phyloP scores from a whole-genome alignment of 2,329 filamentous ascomycete genomes.

The Penicillium concentricum region DNA sequence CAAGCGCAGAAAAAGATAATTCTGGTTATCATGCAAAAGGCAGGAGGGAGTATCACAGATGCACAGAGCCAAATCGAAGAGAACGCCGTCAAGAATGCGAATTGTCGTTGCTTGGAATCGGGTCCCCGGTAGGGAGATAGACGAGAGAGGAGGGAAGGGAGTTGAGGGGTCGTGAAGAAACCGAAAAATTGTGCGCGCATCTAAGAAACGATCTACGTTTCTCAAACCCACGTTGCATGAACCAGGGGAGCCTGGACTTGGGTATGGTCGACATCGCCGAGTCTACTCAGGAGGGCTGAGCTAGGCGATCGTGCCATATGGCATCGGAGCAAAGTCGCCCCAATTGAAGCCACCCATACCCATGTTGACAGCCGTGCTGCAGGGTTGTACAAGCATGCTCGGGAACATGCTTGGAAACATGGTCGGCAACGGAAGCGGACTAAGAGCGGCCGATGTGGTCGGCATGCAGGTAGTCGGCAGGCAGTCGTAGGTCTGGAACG shows the following conservation, averaged over 20 bases:
- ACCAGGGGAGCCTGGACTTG: conserved; percentile 8
- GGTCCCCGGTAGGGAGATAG: conserved; percentile 15
- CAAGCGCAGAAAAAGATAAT: conserved; percentile 36
- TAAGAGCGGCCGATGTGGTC: conserved; percentile 69
- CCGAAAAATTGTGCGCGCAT: not conserved
- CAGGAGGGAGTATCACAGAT: conserved; percentile 42
- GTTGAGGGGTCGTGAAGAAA: not conserved
- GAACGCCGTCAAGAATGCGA: conserved; percentile 51
- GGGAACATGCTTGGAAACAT: conserved; percentile 54
- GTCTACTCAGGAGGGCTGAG: conserved; percentile 32
- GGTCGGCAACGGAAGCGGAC: conserved; percentile 78
- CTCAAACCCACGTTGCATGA: not conserved
- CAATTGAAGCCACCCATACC: conserved; percentile 74
- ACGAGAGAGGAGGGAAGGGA: not conserved
- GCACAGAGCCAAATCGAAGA: conserved; percentile 47
- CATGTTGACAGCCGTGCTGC: conserved; percentile 75
- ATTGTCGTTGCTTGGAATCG: conserved; percentile 36
- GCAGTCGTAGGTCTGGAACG: conserved; percentile 70
- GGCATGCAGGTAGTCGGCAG: conserved; percentile 72
- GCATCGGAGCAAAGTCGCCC: conserved; percentile 68
- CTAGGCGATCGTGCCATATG: conserved; percentile 74
- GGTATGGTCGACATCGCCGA: conserved; percentile 26
- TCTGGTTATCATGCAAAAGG: conserved; percentile 36
- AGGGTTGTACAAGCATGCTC: conserved; percentile 80
- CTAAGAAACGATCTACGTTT: conserved; percentile 22